Percentiles rank a stretch among this genome's conserved stretches.
phyloP scores from a whole-genome alignment of 176 grass and related monocot species.

The Poa annua region DNA sequence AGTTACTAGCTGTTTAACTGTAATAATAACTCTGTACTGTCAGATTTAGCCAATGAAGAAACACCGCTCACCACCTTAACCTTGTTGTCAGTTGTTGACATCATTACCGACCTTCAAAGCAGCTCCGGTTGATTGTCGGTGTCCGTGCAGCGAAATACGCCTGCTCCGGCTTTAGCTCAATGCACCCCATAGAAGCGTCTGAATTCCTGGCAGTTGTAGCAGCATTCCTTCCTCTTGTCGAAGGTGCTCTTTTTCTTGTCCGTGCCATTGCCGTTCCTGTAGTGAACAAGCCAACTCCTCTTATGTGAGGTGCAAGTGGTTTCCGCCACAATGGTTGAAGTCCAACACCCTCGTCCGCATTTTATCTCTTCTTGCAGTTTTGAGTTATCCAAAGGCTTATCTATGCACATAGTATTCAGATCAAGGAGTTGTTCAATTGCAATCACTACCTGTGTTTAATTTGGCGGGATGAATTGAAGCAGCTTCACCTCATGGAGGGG shows the following conservation, averaged over 20 bases:
- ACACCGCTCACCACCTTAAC: neutral
- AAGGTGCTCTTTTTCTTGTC: neutral
- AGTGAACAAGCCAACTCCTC: neutral
- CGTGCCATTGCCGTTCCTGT: neutral
- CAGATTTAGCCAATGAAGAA: neutral
- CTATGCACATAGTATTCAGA: neutral
- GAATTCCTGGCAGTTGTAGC: neutral
- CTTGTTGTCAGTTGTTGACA: neutral
- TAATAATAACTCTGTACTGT: neutral
- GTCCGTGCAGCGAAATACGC: neutral
- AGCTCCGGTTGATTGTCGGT: neutral
- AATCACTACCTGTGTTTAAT: neutral
- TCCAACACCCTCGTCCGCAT: neutral
- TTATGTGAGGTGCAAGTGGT: neutral
- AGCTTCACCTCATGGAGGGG: neutral
- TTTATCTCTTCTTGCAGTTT: neutral
- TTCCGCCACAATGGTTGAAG: neutral
- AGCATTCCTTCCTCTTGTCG: neutral
- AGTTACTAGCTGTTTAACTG: neutral
- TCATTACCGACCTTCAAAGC: neutral
- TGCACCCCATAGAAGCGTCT: neutral
- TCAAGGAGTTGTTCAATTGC: neutral
- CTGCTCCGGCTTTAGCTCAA: neutral
- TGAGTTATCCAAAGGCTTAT: neutral
- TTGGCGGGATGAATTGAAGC: too few relatives aligned